phyloP scores from a whole-genome alignment of 164 flowering plant species.

The Stephania cephalantha region DNA sequence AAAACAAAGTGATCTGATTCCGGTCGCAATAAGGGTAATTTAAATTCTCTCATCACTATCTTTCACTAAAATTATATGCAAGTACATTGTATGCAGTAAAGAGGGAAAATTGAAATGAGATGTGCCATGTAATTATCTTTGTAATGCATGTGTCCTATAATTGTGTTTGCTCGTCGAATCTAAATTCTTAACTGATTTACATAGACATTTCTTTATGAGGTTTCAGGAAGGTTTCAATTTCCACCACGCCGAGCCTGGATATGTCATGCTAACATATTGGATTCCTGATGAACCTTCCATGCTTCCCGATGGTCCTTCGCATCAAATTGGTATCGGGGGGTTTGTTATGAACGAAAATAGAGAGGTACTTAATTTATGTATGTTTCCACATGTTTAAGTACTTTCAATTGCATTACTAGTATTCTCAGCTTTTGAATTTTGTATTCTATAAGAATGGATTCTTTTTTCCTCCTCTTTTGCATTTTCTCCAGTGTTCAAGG shows the following conservation, averaged over 20 bases:
- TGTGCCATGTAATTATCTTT: no score
- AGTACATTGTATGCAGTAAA: no score
- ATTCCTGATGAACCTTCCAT: conserved; percentile 44
- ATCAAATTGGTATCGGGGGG: conserved; percentile 55
- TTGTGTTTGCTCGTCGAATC: not conserved
- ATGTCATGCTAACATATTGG: conserved; percentile 60
- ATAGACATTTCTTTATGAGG: not conserved
- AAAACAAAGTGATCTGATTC: conserved; percentile 53
- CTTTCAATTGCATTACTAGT: not conserved
- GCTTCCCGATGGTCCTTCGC: conserved; percentile 57
- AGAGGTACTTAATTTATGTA: conserved; percentile 28
- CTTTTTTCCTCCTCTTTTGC: not conserved
- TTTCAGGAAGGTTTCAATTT: conserved; percentile 54
- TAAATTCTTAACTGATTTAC: not conserved
- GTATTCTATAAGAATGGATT: no score
- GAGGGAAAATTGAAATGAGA: no score
- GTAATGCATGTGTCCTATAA: not conserved
- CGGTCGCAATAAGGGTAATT: conserved; percentile 46
- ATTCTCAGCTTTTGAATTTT: not conserved
- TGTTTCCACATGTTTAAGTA: not conserved
- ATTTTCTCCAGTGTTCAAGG: not conserved
- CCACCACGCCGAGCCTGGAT: conserved; percentile 62
- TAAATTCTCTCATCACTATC: no score
- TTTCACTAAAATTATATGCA: no score
- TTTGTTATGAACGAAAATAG: conserved; percentile 46